A percentile compares a stretch with the other conserved stretches of the same genome.
These are phyloP conservation scores for Teratosphaeria gauchensis DNA, from an alignment of 2,329 filamentous ascomycete genomes.

Conservation along the genomic window DNA sequence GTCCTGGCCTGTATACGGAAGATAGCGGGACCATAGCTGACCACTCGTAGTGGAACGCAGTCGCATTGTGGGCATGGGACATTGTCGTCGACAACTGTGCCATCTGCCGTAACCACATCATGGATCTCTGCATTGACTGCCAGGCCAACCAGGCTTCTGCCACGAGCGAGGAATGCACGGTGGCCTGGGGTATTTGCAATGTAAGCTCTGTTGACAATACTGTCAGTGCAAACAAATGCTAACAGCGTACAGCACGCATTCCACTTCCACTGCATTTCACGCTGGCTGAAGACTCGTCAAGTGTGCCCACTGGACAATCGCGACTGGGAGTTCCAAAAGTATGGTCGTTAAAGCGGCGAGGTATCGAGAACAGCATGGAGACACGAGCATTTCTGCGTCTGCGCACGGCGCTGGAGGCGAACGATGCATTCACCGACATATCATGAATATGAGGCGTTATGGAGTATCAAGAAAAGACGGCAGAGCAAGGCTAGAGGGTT, in stretches of 20 bases:
- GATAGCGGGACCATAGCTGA: background rate
- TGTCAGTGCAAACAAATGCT: background rate
- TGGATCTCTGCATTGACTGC: slow-evolving; percentile 98
- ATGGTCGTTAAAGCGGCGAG: slow-evolving; percentile 53
- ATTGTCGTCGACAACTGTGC: slow-evolving; percentile 99
- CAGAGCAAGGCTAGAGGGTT: background rate
- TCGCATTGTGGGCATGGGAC: slow-evolving; percentile 98
- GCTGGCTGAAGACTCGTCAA: slow-evolving; percentile 98
- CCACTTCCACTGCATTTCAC: slow-evolving; percentile 98
- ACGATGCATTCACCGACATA: background rate
- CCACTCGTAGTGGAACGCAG: slow-evolving; percentile 83
- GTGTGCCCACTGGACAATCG: slow-evolving; percentile 96
- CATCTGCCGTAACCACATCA: slow-evolving; percentile 98
- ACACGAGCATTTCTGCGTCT: background rate
- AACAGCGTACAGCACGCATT: slow-evolving; percentile 71
- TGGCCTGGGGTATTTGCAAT: slow-evolving; percentile 98
- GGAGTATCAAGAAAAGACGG: background rate
- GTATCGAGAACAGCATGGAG: background rate
- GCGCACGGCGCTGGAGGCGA: background rate
- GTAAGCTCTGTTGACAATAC: slow-evolving; percentile 48
- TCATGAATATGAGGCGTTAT: slow-evolving; percentile 1
- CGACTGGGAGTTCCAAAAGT: slow-evolving; percentile 99
- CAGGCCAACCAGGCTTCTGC: slow-evolving; percentile 97
- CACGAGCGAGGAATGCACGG: slow-evolving; percentile 95
- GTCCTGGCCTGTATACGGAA: slow-evolving; percentile 3